Percentiles rank a stretch among this genome's conserved stretches.
phyloP scores from a whole-genome alignment of 2,329 filamentous ascomycete genomes.

The Clonostachys chloroleuca region DNA sequence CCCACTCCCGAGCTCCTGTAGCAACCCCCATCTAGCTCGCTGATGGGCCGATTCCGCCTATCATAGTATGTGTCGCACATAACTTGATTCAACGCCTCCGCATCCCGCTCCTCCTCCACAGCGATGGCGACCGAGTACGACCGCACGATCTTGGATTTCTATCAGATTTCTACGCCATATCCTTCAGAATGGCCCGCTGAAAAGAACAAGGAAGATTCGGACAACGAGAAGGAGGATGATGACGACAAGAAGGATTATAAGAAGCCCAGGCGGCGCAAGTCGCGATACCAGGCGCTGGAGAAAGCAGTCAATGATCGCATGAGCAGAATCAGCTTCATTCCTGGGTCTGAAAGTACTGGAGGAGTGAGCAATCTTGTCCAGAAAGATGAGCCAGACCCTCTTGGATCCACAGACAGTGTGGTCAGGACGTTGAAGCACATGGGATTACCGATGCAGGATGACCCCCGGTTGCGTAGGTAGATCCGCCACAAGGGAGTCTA shows the following conservation, averaged over 20 bases:
- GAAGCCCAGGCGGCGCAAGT: constrained; percentile 59
- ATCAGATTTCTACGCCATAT: constrained; percentile 74
- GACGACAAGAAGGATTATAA: constrained; percentile 19
- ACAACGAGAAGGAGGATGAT: constrained; percentile 44
- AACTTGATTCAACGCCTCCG: no score
- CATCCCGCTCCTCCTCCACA: background rate
- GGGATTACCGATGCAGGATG: constrained; percentile 80
- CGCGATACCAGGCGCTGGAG: constrained; percentile 81
- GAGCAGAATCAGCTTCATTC: constrained; percentile 50
- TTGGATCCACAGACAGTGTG: constrained; percentile 86
- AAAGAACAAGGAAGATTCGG: constrained; percentile 65
- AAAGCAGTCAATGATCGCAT: constrained; percentile 65
- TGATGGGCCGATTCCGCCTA: no score
- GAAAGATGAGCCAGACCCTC: constrained; percentile 86
- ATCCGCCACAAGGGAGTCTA: background rate
- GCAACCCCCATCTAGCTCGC: no score
- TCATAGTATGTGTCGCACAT: no score
- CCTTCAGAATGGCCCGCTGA: constrained; percentile 85
- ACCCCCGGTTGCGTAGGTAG: constrained; percentile 67
- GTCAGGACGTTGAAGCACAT: constrained; percentile 72
- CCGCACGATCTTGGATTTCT: constrained; percentile 78
- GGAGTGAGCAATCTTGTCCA: constrained; percentile 76
- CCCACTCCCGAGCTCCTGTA: no score
- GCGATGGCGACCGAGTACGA: constrained; percentile 64
- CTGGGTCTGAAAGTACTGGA: constrained; percentile 63